These are phyloP conservation scores for Maudiozyma barnettii DNA, from an alignment of 805 yeast species.

Conservation along the genomic window DNA sequence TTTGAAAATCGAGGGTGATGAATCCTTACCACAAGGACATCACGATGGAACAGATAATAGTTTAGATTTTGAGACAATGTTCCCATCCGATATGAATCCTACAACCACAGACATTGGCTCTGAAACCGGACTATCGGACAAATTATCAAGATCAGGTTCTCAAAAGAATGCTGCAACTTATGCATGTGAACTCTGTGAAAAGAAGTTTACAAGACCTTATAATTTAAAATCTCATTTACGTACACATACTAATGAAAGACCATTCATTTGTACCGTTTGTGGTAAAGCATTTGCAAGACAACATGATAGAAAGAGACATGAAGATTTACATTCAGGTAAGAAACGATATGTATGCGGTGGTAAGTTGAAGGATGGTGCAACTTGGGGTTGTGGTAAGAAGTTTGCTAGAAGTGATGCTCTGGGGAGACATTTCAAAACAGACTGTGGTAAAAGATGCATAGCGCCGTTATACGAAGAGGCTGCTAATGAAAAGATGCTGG, in stretches of 20 bases:
- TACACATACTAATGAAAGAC: slow-evolving; percentile 82
- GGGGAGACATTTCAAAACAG: slow-evolving; percentile 71
- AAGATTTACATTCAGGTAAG: slow-evolving; percentile 66
- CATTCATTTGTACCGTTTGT: slow-evolving; percentile 62
- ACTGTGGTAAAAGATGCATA: slow-evolving; percentile 65
- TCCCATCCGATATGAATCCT: background rate
- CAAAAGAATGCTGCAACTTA: slow-evolving; percentile 23
- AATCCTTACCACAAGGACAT: background rate
- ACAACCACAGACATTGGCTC: background rate
- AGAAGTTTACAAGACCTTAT: slow-evolving; percentile 84
- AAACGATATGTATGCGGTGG: slow-evolving; percentile 70
- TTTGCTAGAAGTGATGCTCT: slow-evolving; percentile 76
- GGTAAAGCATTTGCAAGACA: slow-evolving; percentile 77
- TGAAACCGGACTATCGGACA: background rate
- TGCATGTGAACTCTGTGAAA: slow-evolving; percentile 77
- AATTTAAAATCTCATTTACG: slow-evolving; percentile 84
- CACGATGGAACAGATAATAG: slow-evolving; percentile 6
- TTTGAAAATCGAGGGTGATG: slow-evolving; percentile 8
- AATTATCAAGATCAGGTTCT: background rate
- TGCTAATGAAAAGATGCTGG: slow-evolving; percentile 18
- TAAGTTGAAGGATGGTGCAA: slow-evolving; percentile 41
- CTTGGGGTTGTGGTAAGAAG: slow-evolving; percentile 76
- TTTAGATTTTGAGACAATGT: background rate
- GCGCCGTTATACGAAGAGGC: slow-evolving; percentile 58
- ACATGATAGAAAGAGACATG: slow-evolving; percentile 71